Base-by-base conservation (phyloP, 148 eudicot genomes). In the Nepenthes mirabilis region DNA sequence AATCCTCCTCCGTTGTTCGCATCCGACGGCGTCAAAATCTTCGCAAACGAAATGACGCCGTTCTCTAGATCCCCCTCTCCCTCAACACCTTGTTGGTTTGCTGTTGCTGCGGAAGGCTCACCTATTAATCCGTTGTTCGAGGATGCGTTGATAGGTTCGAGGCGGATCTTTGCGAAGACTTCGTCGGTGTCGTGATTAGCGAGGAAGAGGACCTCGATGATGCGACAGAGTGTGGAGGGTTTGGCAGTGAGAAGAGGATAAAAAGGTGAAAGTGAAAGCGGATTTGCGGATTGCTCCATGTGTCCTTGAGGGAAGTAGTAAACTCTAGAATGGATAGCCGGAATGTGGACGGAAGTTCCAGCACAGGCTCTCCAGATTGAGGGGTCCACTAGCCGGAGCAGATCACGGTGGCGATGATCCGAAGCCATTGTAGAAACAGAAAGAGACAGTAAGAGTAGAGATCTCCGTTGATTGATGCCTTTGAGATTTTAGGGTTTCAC, bases 1-100 rank as follows among this genome's bases (percentile, higher is more conserved):
- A 84, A 84, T 0, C 86, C 90, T 2, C 90, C 90, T 8, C 90
- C 89, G 53, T 83, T 83, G 37, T 83, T 83, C 6, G 89, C 85
- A 68, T 83, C 89, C 1, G 89, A 83, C 40, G 80, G 89, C 12
- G 89, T 83, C 68, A 84, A 63, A 5, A 79, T 76, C 65, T 83
- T 84, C 7, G 86, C 83, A n/a, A 78, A 81, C 2, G 86, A 81
- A 23, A 59, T 62, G 2, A 53, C 47, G 11, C 52, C 40, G 36
- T 63, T 55, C 36, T 50, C 55, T 2, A 5, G n/a, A 10, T 49
- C 13, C 52, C 14, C 52, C 37, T 35, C 55, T 11, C 1, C 43
- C 40, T 34, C 55, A 32, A 36, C 66, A 12, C 11, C 47, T 9
- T 6, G 11, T 2, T 9, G 23, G 1, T 47, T 67, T 2, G 3